A percentile compares a stretch with the other conserved stretches of the same genome.
phyloP scores from a whole-genome alignment of 345 rosid genomes.

The Populus ilicifolia region DNA sequence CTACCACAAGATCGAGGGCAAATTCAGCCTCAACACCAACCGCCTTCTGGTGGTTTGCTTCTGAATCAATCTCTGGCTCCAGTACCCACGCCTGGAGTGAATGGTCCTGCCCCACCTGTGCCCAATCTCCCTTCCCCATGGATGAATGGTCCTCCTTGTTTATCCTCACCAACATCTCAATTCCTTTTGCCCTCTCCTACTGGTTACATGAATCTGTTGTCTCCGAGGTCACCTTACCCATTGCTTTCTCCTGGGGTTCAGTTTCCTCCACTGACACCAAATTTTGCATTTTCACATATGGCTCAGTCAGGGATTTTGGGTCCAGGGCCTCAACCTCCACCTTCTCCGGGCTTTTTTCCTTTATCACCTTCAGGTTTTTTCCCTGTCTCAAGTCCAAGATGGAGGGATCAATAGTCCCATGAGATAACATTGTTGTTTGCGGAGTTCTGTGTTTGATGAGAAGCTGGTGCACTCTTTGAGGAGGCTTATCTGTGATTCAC shows the following conservation, averaged over 20 bases:
- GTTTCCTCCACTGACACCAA: conserved; percentile 73
- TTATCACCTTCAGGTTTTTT: conserved; percentile 71
- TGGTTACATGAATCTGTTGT: conserved; percentile 52
- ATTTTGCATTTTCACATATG: conserved; percentile 64
- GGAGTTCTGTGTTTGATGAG: conserved; percentile 11
- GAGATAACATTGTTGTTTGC: conserved; percentile 6
- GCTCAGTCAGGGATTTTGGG: conserved; percentile 68
- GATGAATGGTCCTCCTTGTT: conserved; percentile 53
- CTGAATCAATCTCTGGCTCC: conserved; percentile 43
- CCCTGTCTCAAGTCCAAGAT: conserved; percentile 69
- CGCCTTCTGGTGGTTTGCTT: conserved; percentile 49
- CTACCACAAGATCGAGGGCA: conserved; percentile 30
- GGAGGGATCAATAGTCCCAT: conserved; percentile 53
- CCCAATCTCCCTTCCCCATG: conserved; percentile 52
- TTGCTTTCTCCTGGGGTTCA: conserved; percentile 71
- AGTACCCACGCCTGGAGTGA: conserved; percentile 51
- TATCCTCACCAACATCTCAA: conserved; percentile 82
- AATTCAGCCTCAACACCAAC: conserved; percentile 34
- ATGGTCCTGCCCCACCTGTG: conserved; percentile 52
- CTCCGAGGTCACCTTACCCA: conserved; percentile 73
- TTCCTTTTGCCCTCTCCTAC: conserved; percentile 71
- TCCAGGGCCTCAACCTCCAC: conserved; percentile 73
- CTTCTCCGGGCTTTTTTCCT: conserved; percentile 73
- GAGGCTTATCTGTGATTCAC: conserved; percentile 7
- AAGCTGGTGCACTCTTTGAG: conserved; percentile 17